Base-by-base conservation (phyloP, 73 alveolate species). In the Uronychia setigera region DNA sequence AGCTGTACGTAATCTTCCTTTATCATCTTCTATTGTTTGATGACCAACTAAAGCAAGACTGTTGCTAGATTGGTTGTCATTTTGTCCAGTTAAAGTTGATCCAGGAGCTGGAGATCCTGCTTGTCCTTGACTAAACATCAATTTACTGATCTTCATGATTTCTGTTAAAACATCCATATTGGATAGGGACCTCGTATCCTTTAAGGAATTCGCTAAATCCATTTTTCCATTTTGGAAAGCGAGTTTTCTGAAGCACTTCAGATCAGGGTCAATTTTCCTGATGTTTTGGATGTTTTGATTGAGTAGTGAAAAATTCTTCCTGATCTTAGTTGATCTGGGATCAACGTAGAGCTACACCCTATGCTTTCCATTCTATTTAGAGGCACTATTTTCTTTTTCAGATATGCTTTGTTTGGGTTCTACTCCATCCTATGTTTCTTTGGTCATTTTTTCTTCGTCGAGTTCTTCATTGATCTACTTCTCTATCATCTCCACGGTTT, bases 271-370 rank as follows among this genome's bases (percentile, higher is more conserved):
- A 30, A 58, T 58, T 58, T 80, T 77, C 60, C 75, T 46, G 0
- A 84, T 89, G 25, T 84, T 77, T 26, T 76, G 32, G 32, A 89
- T 34, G 35, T 74, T 58, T 28, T 60, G 26, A 35, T 85, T 76
- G 28, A 80, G 26, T 0, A 90, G 88, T n/a, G 60, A 29, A 34
- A 89, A 83, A 76, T 80, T 90, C 32, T 80, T 46, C 75, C 95
- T 79, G 29, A 90, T 74, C 59, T 75, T 80, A 26, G 78, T 67
- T 1, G 88, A 67, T 59, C 95, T 79, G 13, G 95, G 95, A 60
- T 90, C 95, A 1, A 90, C 91, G 79, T 74, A 85, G 59, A 85
- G 80, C 80, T 90, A 80, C 29, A 85, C 77, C 28, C 87, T 79
- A 29, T 81, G 84, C 85, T 81, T 85, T 26, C 35, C 59, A 25